Percentiles rank a stretch among this genome's conserved stretches.
These are phyloP conservation scores for Lablab purpureus DNA, from an alignment of 306 rosid species.

Conservation along the genomic window DNA sequence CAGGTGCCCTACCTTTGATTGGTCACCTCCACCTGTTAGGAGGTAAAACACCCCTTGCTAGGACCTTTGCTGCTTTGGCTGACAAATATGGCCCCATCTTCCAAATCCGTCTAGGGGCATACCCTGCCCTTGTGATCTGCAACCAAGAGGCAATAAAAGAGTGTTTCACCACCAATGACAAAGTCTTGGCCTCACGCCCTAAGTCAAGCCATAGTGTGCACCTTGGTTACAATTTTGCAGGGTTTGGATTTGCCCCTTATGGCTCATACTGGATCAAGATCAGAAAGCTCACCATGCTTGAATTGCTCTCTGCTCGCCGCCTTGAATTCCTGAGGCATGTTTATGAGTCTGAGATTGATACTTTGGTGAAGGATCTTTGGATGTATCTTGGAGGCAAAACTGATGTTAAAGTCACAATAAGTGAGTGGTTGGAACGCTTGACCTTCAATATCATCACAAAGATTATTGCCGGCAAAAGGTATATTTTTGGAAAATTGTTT, in stretches of 20 bases:
- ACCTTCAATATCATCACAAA: conserved; percentile 53
- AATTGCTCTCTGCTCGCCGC: conserved; percentile 57
- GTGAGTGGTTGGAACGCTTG: conserved; percentile 56
- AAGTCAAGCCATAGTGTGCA: conserved; percentile 52
- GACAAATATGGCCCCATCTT: conserved; percentile 68
- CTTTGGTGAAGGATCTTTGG: conserved; percentile 44
- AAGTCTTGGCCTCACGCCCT: conserved; percentile 54
- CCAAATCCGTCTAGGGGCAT: conserved; percentile 53
- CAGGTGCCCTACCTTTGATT: conserved; percentile 57
- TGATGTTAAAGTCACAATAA: conserved; percentile 49
- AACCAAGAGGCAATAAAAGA: conserved; percentile 63
- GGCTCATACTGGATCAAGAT: conserved; percentile 54
- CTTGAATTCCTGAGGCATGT: conserved; percentile 47
- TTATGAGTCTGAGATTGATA: conserved; percentile 45
- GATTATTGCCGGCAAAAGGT: conserved; percentile 62
- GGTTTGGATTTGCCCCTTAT: conserved; percentile 60
- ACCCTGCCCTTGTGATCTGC: conserved; percentile 53
- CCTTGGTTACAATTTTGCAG: conserved; percentile 62
- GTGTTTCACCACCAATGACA: conserved; percentile 67
- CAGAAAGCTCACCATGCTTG: conserved; percentile 56
- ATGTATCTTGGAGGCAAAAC: neutral
- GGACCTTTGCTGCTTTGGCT: conserved; percentile 53
- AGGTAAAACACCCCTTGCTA: conserved; percentile 40
- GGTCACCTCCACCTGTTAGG: conserved; percentile 67
- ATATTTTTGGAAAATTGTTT: neutral